phyloP scores from a whole-genome alignment of 2,329 filamentous ascomycete genomes.

The Emericellopsis atlantica region DNA sequence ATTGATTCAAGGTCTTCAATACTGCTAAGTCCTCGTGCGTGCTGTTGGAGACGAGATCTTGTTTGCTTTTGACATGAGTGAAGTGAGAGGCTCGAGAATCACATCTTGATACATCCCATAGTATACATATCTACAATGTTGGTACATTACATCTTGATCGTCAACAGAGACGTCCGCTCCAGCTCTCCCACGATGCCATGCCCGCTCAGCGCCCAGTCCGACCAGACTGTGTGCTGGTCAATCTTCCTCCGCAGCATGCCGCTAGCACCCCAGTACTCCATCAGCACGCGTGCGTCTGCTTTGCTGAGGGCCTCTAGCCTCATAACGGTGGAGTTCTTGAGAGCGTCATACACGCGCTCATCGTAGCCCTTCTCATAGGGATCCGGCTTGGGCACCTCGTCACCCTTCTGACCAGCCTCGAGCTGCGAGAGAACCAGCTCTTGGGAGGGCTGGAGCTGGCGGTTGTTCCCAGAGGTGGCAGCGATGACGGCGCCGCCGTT shows the following conservation, averaged over 20 bases:
- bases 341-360: conserved; percentile 36
- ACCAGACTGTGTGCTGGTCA: conserved; percentile 57
- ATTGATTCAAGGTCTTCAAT: neutral
- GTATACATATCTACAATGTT: neutral
- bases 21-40: too few species aligned
- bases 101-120: conserved; percentile 1
- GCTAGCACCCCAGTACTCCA: conserved; percentile 90
- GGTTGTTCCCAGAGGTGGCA: conserved; percentile 62
- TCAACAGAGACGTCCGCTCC: conserved; percentile 51
- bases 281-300: conserved; percentile 61
- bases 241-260: conserved; percentile 63
- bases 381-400: conserved; percentile 28
- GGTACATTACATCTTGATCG: conserved; percentile 26
- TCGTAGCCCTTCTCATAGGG: conserved; percentile 46
- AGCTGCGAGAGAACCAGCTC: conserved; percentile 52
- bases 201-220: conserved; percentile 76
- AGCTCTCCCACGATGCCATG: conserved; percentile 78
- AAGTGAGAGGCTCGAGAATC: conserved; percentile 1
- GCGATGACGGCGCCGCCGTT: conserved; percentile 75
- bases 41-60: too few species aligned
- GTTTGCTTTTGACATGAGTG: too few species aligned
- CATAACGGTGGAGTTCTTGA: conserved; percentile 37
- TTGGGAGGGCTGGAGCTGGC: conserved; percentile 49
- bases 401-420: conserved; percentile 26
- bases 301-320: conserved; percentile 58